Evolutionary conservation across 345 rosid genomes (phyloP).

Genomic region (rapeseed (Brassica napus)): DNA sequence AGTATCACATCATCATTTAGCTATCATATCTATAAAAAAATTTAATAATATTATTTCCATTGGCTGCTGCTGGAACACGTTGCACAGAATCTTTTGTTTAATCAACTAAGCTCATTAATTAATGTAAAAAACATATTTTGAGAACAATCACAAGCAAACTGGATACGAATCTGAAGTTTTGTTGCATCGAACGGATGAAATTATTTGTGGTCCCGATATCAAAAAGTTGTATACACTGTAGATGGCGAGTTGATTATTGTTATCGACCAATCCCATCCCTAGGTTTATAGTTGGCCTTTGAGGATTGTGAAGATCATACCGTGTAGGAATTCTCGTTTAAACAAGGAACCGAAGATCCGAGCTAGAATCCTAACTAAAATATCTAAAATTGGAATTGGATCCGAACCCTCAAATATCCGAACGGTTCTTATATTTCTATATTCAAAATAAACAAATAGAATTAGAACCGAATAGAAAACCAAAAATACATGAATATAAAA

Average conservation of each 20-base stretch:
- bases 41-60: background rate
- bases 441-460: too few relatives aligned
- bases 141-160: background rate
- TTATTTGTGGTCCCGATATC: background rate
- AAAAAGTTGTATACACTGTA: background rate
- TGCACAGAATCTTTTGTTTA: background rate
- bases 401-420: background rate
- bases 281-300: background rate
- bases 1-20: background rate
- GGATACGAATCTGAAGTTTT: background rate
- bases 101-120: background rate
- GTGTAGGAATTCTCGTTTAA: background rate
- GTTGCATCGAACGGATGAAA: background rate
- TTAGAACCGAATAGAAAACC: too few relatives aligned
- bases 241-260: background rate
- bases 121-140: background rate
- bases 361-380: background rate
- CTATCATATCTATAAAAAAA: background rate
- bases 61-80: background rate
- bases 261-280: background rate
- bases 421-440: background rate
- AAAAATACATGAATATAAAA: too few relatives aligned
- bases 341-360: background rate
- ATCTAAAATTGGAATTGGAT: background rate
- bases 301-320: background rate